phyloP scores from a whole-genome alignment of 1,284 basidiomycete species.

The Vanrija sp. region DNA sequence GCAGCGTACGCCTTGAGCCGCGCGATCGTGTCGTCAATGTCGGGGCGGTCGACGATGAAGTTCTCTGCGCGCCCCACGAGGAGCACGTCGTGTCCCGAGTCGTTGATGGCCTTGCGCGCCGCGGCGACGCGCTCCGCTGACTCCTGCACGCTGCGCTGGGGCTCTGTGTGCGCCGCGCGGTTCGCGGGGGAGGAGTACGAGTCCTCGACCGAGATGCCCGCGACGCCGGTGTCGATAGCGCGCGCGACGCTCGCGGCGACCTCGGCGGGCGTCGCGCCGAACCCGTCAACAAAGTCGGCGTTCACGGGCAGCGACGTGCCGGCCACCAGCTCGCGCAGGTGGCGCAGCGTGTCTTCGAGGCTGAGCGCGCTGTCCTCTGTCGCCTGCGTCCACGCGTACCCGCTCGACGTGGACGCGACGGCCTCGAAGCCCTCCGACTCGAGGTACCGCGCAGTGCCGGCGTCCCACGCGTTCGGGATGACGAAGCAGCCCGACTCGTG shows the following conservation, averaged over 20 bases:
- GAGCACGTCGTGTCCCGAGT: neutral
- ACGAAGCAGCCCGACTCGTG: slow-evolving; percentile 5
- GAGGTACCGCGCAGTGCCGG: neutral
- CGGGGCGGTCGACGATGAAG: neutral
- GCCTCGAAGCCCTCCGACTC: slow-evolving; percentile 2
- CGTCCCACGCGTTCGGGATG: slow-evolving; percentile 6
- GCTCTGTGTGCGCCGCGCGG: neutral
- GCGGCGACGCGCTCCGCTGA: neutral
- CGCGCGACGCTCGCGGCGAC: neutral
- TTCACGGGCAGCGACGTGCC: slow-evolving; percentile 2
- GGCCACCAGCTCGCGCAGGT: neutral
- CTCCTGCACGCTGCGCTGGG: neutral
- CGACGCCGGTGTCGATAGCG: slow-evolving; percentile 1
- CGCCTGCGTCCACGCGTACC: neutral
- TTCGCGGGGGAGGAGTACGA: neutral
- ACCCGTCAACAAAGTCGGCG: slow-evolving; percentile 8
- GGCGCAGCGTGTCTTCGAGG: slow-evolving; percentile 1
- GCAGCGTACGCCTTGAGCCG: slow-evolving; percentile 3
- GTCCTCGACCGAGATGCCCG: slow-evolving; percentile 6
- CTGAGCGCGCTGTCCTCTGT: neutral
- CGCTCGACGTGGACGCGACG: neutral
- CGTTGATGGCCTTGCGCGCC: slow-evolving; percentile 2
- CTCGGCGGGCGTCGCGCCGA: slow-evolving; percentile 1
- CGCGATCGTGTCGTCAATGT: slow-evolving; percentile 1
- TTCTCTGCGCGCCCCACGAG: slow-evolving; percentile 6